Evolutionary conservation across 2,329 filamentous ascomycete genomes (phyloP), one percentile per base, ranked within the genome.

Genomic region (Colletotrichum horii): DNA sequence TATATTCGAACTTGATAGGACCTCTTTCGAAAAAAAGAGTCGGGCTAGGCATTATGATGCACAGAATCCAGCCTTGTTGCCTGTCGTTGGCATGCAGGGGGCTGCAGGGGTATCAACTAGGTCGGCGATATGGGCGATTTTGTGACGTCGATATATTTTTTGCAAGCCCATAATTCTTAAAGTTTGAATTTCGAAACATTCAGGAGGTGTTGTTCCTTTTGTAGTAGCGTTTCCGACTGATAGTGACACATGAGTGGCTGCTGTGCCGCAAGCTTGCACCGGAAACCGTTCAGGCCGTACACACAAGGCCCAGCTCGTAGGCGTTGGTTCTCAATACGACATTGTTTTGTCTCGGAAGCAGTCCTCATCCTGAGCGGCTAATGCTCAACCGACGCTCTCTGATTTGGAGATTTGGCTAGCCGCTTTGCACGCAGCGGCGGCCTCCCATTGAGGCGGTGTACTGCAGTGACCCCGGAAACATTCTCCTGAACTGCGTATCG

Each of bases 71-170:
- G 11, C 43, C 43, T 52, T 22, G 43, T 8, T 52, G 43, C 43
- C 11, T 1, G 14, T 8, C n/a, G 1, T 48, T 48, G n/a, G 0
- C n/a, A 52, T 0, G 43, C 43, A 52, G 43, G 43, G 32, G 30
- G 8, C 2, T 0, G 0, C n/a, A 52, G n/a, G 6, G 43, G n/a
- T 14, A 1, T 52, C n/a, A 52, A 52, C 11, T 14, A 14, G 43
- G 2, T 4, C n/a, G 6, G 19, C 6, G 11, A 12, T 0, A 22
- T 48, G 43, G 43, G 43, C 8, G 11, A 0, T 0, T 48, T 14
- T 14, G 11, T 22, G 2, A 52, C 19, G 1, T 4, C 43, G n/a
- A 52, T 52, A 0, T 22, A n/a, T 48, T 48, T 8, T 52, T 22
- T 14, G 43, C 43, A 4, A 52, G 11, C n/a, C 43, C 6, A 22